phyloP scores from a whole-genome alignment of 768 basidiomycete species.

The Paxillus involutus region DNA sequence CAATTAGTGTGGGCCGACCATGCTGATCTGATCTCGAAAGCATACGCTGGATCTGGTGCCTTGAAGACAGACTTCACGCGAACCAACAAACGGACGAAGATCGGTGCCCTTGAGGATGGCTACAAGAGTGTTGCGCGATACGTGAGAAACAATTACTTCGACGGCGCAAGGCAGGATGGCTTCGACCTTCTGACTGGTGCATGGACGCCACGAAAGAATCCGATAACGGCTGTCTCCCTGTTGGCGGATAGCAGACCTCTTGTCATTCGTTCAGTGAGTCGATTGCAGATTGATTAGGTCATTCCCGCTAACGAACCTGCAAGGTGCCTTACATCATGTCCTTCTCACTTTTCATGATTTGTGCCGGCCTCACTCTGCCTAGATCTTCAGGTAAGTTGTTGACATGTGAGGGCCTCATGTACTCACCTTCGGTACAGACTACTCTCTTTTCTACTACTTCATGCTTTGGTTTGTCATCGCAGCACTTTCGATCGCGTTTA shows the following conservation, averaged over 20 bases:
- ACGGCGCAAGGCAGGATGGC: slow-evolving; percentile 91
- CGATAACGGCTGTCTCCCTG: slow-evolving; percentile 66
- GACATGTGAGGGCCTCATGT: neutral
- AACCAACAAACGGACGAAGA: slow-evolving; percentile 83
- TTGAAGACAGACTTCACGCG: slow-evolving; percentile 96
- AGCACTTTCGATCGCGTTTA: slow-evolving; percentile 62
- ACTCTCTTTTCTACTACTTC: slow-evolving; percentile 84
- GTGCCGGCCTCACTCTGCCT: slow-evolving; percentile 82
- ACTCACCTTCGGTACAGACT: slow-evolving; percentile 48
- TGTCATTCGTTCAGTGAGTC: slow-evolving; percentile 75
- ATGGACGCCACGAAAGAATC: slow-evolving; percentile 83
- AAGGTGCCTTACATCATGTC: slow-evolving; percentile 84
- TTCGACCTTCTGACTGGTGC: slow-evolving; percentile 92
- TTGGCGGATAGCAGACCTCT: slow-evolving; percentile 81
- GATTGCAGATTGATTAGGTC: neutral
- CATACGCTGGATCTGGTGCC: slow-evolving; percentile 94
- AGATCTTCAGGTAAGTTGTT: slow-evolving; percentile 73
- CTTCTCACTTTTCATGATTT: slow-evolving; percentile 86
- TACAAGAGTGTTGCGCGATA: slow-evolving; percentile 84
- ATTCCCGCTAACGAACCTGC: slow-evolving; percentile 2
- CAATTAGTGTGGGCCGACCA: slow-evolving; percentile 94
- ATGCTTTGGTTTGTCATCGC: slow-evolving; percentile 75
- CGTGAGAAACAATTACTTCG: slow-evolving; percentile 94
- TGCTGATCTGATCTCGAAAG: slow-evolving; percentile 84
- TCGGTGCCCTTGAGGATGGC: slow-evolving; percentile 82